Conservation (phyloP, 2,329 filamentous ascomycete genomes). For the Aspergillus piperis region DNA sequence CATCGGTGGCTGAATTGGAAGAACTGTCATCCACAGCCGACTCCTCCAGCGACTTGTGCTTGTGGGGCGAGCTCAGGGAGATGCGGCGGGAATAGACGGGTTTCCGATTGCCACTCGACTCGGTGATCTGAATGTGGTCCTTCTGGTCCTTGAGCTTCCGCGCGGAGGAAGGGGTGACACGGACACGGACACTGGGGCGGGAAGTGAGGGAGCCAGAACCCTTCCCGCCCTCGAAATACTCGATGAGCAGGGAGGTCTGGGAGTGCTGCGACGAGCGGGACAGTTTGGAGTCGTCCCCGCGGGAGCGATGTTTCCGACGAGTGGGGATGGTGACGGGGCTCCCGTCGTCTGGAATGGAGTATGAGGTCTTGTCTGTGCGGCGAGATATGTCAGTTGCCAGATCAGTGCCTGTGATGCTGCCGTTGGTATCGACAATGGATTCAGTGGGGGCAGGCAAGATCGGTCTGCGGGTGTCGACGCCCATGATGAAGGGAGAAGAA, state of each 20-base stretch:
- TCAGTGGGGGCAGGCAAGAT: constrained; percentile 54
- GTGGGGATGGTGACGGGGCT: constrained; percentile 91
- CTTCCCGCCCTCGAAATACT: constrained; percentile 86
- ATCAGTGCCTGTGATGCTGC: constrained; percentile 48
- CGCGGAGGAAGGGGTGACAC: constrained; percentile 72
- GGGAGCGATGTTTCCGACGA: constrained; percentile 51
- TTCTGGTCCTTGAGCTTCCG: constrained; percentile 57
- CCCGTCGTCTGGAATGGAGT: constrained; percentile 55
- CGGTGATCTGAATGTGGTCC: constrained; percentile 84
- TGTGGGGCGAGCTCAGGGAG: constrained; percentile 55
- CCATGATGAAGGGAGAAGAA: constrained; percentile 44
- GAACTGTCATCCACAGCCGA: constrained; percentile 64
- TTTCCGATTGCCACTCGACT: constrained; percentile 72
- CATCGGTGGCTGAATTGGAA: constrained; percentile 75
- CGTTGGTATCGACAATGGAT: constrained; percentile 50
- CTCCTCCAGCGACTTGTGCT: constrained; percentile 37
- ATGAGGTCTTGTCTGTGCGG: constrained; percentile 53
- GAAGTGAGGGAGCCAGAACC: constrained; percentile 58
- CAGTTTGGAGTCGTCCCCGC: constrained; percentile 57
- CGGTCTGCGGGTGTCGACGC: constrained; percentile 51
- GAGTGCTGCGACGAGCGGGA: constrained; percentile 61
- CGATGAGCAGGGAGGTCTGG: constrained; percentile 88
- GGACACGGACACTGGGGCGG: constrained; percentile 78
- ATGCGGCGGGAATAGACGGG: constrained; percentile 69
- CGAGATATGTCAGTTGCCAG: constrained; percentile 53